Evolutionary conservation across 176 grass and related monocot species (phyloP), one percentile per base, ranked within the genome.

Genomic region (Puya raimondii): DNA sequence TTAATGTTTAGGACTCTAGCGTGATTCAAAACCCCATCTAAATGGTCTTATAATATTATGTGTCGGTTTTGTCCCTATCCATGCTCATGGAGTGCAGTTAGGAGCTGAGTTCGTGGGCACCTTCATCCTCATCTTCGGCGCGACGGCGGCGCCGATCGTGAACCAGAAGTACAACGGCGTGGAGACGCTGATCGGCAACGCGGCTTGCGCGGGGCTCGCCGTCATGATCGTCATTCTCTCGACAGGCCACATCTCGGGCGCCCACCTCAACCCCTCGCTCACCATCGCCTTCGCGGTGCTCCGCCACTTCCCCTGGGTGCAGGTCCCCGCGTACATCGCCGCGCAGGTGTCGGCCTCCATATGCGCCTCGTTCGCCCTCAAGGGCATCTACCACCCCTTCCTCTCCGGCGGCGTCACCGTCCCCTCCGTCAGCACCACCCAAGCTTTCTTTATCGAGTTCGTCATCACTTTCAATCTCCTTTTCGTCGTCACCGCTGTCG

Each of bases 51-150:
- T 42, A 7, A 5, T 6, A 42, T 42, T 0, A 0, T 42, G 33
- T 42, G 33, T 42, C 0, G 6, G 33, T 42, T 33, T 33, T 9
- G 15, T 57, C 4, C 1, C 0, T 57, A 57, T 16, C 3, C 53
- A 57, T n/a, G 53, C 8, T 17, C 13, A 57, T 17, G 4, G 10
- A 26, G 11, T 29, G 79, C 83, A 97, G 93, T 84, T 97, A 0
- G 93, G 89, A 48, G 93, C 93, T 0, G 93, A 97, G 81, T 97
- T 97, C 66, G 89, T 97, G 61, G 93, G 93, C 42, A 97, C 89
- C 47, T 97, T 97, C 79, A 92, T 97, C 65, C 93, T 97, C 23
- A 97, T 97, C 76, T 97, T 97, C 79, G 88, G 88, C 76, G 93
- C 93, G 57, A 97, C 93, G 52, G 93, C 93, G n/a, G 93, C 89